Conservation (phyloP, 345 rosid genomes). For the Sisymbrium altissimum region DNA sequence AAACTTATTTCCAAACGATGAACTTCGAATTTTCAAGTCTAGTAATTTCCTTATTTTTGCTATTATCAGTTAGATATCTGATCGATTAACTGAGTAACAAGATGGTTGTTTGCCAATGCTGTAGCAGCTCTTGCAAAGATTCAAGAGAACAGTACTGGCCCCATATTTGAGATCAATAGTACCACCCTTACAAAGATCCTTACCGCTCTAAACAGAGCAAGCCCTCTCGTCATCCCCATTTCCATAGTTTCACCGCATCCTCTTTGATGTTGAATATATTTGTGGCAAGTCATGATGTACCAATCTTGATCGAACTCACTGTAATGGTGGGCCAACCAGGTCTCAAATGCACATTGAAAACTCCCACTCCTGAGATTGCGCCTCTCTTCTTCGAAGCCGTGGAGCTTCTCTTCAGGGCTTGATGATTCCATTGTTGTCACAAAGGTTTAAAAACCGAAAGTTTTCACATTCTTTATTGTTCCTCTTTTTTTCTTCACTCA, state of each 20-base stretch:
- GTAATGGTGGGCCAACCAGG: slow-evolving; percentile 70
- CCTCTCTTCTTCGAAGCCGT: slow-evolving; percentile 88
- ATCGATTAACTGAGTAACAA: slow-evolving; percentile 42
- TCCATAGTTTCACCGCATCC: slow-evolving; percentile 12
- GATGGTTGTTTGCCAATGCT: slow-evolving; percentile 99
- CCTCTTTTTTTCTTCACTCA: not conserved
- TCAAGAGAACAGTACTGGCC: slow-evolving; percentile 79
- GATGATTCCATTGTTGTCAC: slow-evolving; percentile 26
- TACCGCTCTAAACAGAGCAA: slow-evolving; percentile 96
- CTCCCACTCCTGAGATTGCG: slow-evolving; percentile 84
- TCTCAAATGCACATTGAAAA: slow-evolving; percentile 84
- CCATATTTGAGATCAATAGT: slow-evolving; percentile 92
- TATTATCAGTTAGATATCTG: no score
- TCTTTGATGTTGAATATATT: slow-evolving; percentile 5
- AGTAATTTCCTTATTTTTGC: no score
- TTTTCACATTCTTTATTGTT: slow-evolving; percentile 8
- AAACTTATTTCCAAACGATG: no score
- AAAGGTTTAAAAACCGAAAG: not conserved
- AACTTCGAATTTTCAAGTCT: no score
- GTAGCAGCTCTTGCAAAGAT: slow-evolving; percentile 99
- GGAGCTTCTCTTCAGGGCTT: slow-evolving; percentile 64
- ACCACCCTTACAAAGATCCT: slow-evolving; percentile 93
- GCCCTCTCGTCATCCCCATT: slow-evolving; percentile 28
- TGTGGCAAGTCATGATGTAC: slow-evolving; percentile 37
- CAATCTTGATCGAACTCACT: slow-evolving; percentile 84